These are phyloP conservation scores for Stromatinia cepivora DNA, from an alignment of 2,329 filamentous ascomycete genomes.

Conservation along the genomic window DNA sequence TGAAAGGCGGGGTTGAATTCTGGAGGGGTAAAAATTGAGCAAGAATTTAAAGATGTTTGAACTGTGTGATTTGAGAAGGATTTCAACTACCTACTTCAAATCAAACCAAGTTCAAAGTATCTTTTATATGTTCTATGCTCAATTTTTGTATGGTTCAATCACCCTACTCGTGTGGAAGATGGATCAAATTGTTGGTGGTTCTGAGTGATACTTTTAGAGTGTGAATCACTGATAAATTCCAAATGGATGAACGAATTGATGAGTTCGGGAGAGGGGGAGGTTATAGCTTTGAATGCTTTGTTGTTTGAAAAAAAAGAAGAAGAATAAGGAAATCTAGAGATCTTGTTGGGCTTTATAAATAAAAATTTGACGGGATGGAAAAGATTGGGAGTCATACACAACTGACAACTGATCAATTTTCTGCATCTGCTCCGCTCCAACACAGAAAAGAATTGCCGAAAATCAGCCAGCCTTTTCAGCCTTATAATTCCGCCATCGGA, in stretches of 20 bases:
- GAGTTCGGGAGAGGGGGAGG: too few relatives aligned
- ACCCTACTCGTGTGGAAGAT: background rate
- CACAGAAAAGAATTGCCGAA: background rate
- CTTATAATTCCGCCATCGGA: conserved; percentile 2
- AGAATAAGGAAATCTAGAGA: background rate
- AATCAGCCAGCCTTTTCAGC: background rate
- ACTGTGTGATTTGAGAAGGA: conserved; percentile 11
- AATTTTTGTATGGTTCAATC: background rate
- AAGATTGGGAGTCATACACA: conserved; percentile 2
- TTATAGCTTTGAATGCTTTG: too few relatives aligned
- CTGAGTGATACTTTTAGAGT: conserved; percentile 1
- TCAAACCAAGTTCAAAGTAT: conserved; percentile 8
- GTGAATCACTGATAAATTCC: background rate
- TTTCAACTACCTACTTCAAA: conserved; percentile 21
- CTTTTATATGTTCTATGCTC: background rate
- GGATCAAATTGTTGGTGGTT: background rate
- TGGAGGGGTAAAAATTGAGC: conserved; percentile 17
- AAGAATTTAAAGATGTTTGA: conserved; percentile 17
- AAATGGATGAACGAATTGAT: background rate
- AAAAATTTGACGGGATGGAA: background rate
- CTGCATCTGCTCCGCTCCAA: background rate
- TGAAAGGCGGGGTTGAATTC: conserved; percentile 11
- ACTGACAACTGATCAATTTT: conserved; percentile 1
- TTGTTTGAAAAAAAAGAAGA: background rate
- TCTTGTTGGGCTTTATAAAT: background rate